Evolutionary conservation across 768 basidiomycete genomes (phyloP), one percentile per base, ranked within the genome.

Genomic region (Boletales sp.): DNA sequence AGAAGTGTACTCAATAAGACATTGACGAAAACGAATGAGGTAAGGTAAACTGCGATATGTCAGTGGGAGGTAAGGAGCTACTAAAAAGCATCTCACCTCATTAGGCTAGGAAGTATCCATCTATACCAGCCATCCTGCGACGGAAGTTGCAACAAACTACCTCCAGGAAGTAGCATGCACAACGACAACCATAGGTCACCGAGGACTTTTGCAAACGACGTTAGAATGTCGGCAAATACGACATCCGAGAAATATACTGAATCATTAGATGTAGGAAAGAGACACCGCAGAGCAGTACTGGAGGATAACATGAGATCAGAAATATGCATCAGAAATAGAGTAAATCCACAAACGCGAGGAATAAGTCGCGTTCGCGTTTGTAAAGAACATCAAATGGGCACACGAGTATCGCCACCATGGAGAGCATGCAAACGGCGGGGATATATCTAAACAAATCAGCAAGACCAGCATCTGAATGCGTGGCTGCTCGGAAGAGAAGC

Each of bases 171-270:
- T n/a, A 97, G 75, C 84, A 94, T 94, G 63, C 79, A 84, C 15
- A 86, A 58, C 5, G 90, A 92, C 39, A 97, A 72, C 91, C 91
- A 97, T 37, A 94, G 72, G 62, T 98, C 96, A 12, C 95, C 95
- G 17, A 97, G 73, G 36, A 99, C 93, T 72, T 96, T 97, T 33
- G 96, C 94, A 62, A 90, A 95, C 2, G 94, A 97, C 2, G 96
- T 99, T 61, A 94, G 80, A 53, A 98, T 82, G 75, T 98, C 96
- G 51, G 95, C 94, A 51, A 95, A 83, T 39, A 98, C 81, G 19
- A 99, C 83, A 65, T 99, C 96, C 28, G 84, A 83, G 70, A 99
- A 99, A 65, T 85, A 83, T 36, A 93, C 76, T 5, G 86, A 80
- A 37, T 75, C 73, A 46, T 75, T 73, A 36, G 74, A 61, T 1